Base-by-base conservation (phyloP, 345 rosid species). In the Rhizophora apiculata region DNA sequence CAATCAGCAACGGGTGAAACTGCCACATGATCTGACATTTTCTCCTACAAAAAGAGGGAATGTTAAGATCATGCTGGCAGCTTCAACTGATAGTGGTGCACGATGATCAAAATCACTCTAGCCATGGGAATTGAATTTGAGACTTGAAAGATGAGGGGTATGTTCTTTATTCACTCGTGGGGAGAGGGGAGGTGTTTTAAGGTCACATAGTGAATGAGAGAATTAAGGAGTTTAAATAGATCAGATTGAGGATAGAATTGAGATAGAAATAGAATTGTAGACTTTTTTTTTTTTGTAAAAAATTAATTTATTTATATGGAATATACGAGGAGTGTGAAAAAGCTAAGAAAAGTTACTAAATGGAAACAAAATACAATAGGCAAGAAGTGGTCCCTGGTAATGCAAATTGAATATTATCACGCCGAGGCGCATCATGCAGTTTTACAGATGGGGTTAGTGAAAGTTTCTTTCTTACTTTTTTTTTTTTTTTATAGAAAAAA, bases 21-120 rank as follows among this genome's bases (percentile, higher is more conserved):
- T 81, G 87, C 97, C 88, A 83, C 76, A 92, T 87, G 97, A 92
- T 92, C 96, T 92, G 81, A 60, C 76, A 75, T 64, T 60, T 69
- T 70, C 79, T 72, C 74, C 3, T 43, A 26, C 27, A 22, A 6
- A 26, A 31, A 56, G 64, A 71, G 62, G 60, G 31, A 53, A 53
- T 56, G 59, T 56, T 62, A 21, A 75, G 83, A 93, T 93, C 98
- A 93, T 89, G 98, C 98, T 93, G 98, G 97, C 98, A 93, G 98
- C 98, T 93, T 93, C 97, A 93, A 80, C 98, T 75, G 97, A 80
- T 83, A 83, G 72, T 76, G 81, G 81, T 73, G 64, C 72, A 67
- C 77, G 72, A 61, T 61, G 13, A 51, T 52, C 5, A 51, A 36
- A 39, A 49, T 26, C 32, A 39, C 31, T 9, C 29, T 26, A 56